Conservation (phyloP, 306 rosid species). For the Trichosanthes truncata region DNA sequence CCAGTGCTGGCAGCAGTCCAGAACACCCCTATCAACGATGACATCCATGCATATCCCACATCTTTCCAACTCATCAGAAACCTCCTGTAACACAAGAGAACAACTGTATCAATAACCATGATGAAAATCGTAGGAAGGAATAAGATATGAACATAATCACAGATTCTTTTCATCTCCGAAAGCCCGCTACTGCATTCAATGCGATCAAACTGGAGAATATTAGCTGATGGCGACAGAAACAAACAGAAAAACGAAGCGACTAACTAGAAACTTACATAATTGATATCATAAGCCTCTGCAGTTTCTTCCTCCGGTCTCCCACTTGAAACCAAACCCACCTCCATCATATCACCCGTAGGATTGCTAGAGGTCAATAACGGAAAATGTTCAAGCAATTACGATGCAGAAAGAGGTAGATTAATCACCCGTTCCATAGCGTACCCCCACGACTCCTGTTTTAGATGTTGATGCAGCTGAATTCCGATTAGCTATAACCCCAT, state of each 20-base stretch:
- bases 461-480: neutral
- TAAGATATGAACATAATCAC: neutral
- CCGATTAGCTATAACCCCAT: neutral
- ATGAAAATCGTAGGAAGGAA: neutral
- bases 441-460: neutral
- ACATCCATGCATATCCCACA: constrained; percentile 97
- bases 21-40: constrained; percentile 80
- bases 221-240: neutral
- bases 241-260: neutral
- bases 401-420: neutral
- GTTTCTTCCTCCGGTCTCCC: constrained; percentile 35
- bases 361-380: constrained; percentile 8
- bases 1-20: constrained; percentile 99
- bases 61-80: constrained; percentile 49
- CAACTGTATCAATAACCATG: neutral
- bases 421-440: neutral
- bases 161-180: neutral
- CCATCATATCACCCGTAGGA: constrained; percentile 29
- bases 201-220: neutral
- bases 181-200: neutral
- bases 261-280: constrained; percentile 32
- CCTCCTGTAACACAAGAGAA: constrained; percentile 33
- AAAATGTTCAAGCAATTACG: neutral
- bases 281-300: constrained; percentile 29
- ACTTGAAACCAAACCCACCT: constrained; percentile 42